Percentiles rank a stretch among this genome's conserved stretches.
phyloP scores from a whole-genome alignment of 148 eudicot species.

The Rhododendron williamsianum region DNA sequence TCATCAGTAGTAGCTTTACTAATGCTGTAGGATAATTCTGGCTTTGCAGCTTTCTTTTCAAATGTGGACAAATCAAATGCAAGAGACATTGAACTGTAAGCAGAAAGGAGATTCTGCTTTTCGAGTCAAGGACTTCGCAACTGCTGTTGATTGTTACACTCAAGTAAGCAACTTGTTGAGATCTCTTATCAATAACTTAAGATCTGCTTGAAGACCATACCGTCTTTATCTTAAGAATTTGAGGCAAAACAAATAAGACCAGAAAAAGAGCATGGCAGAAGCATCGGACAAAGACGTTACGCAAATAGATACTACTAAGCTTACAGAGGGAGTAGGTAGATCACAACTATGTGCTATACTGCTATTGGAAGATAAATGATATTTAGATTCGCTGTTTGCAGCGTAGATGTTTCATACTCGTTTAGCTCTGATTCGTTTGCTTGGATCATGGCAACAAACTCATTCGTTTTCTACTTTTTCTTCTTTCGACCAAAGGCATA shows the following conservation, averaged over 20 bases:
- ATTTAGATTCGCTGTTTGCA: not conserved
- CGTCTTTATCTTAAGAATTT: not conserved
- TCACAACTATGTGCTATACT: not conserved
- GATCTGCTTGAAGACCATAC: not conserved
- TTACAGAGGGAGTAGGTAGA: not conserved
- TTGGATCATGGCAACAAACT: not conserved
- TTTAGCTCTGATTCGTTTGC: not conserved
- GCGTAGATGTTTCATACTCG: not conserved
- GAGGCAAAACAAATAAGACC: not conserved
- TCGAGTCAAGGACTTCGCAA: conserved; percentile 53
- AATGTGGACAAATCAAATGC: conserved; percentile 74
- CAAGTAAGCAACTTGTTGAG: conserved; percentile 26
- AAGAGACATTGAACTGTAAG: conserved; percentile 58
- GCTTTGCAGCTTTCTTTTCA: conserved; percentile 65
- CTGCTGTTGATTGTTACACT: conserved; percentile 53
- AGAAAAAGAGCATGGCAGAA: not conserved
- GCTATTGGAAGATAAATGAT: not conserved
- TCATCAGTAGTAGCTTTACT: not conserved
- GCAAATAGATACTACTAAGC: not conserved
- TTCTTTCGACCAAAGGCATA: not conserved
- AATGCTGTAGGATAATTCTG: not conserved
- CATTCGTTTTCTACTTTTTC: not conserved
- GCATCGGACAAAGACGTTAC: not conserved
- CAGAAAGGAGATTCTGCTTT: conserved; percentile 67
- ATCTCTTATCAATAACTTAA: not conserved